Conservation (phyloP, 306 rosid species). For the Acmispon strigosus region DNA sequence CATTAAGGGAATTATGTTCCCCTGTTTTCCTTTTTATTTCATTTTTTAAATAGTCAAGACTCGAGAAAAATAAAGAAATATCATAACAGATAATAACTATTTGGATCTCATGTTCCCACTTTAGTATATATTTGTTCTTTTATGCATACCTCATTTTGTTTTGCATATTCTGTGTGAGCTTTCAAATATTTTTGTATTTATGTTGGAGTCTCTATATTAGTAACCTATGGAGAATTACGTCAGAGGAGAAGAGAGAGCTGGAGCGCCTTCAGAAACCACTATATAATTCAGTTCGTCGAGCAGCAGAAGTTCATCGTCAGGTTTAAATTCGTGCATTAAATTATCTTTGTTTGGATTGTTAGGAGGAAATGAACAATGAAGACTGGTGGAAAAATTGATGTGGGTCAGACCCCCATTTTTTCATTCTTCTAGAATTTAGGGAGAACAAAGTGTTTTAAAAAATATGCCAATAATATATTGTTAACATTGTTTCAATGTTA, state of each 20-base stretch:
- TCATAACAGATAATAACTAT: not conserved
- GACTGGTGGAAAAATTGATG: slow-evolving; percentile 2
- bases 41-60: not conserved
- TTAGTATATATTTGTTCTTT: not conserved
- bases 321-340: slow-evolving; percentile 31
- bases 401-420: not conserved
- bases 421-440: not conserved
- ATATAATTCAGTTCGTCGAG: slow-evolving; percentile 91
- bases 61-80: not conserved
- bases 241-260: slow-evolving; percentile 97
- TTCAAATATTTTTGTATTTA: not conserved
- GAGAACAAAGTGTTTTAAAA: not conserved
- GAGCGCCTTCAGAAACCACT: slow-evolving; percentile 92
- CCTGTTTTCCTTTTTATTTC: not conserved
- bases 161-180: not conserved
- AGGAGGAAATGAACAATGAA: not conserved
- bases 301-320: slow-evolving; percentile 99
- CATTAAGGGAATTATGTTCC: not conserved
- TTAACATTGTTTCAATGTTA: not conserved
- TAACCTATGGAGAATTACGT: slow-evolving; percentile 89
- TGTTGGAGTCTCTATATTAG: slow-evolving; percentile 32
- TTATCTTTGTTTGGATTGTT: slow-evolving; percentile 6
- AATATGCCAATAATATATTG: not conserved
- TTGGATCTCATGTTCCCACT: not conserved
- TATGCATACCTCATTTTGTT: not conserved